phyloP scores from a whole-genome alignment of 2,329 filamentous ascomycete species.

The Aspergillus quadrilineatus region DNA sequence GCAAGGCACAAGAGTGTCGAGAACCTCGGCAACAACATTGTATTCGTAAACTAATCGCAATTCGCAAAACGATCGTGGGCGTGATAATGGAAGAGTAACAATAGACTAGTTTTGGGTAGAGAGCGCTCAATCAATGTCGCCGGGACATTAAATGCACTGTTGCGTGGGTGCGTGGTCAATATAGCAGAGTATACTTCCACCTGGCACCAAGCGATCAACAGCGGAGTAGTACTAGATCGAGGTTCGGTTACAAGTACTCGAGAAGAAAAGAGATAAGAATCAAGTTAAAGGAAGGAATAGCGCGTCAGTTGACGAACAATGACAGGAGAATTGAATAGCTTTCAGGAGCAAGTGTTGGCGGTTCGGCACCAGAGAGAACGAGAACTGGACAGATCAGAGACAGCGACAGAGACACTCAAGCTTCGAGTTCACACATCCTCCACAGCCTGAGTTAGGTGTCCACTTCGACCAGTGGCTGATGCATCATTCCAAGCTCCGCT shows the following conservation, averaged over 20 bases:
- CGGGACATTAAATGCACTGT: slow-evolving; percentile 44
- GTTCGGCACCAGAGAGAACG: slow-evolving; percentile 3
- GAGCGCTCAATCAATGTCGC: slow-evolving; percentile 18
- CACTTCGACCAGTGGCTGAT: slow-evolving; percentile 23
- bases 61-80: slow-evolving; percentile 6
- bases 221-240: slow-evolving; percentile 7
- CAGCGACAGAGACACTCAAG: background rate
- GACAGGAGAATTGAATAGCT: slow-evolving; percentile 1
- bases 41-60: slow-evolving; percentile 1
- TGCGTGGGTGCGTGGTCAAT: background rate
- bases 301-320: background rate
- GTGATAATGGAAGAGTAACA: slow-evolving; percentile 1
- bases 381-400: slow-evolving; percentile 18
- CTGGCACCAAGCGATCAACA: slow-evolving; percentile 38
- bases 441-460: slow-evolving; percentile 23
- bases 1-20: slow-evolving; percentile 37
- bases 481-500: slow-evolving; percentile 7
- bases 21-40: slow-evolving; percentile 36
- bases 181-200: slow-evolving; percentile 7
- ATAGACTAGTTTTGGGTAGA: slow-evolving; percentile 5
- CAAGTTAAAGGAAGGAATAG: slow-evolving; percentile 13
- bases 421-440: slow-evolving; percentile 9
- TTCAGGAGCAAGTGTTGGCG: slow-evolving; percentile 1
- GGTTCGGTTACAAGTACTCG: background rate
- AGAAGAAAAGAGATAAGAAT: slow-evolving; percentile 6